Evolutionary conservation across 352 stramenopile genomes (phyloP), one percentile per base, ranked within the genome.

Genomic region (Globisporangium paroecandrum): DNA sequence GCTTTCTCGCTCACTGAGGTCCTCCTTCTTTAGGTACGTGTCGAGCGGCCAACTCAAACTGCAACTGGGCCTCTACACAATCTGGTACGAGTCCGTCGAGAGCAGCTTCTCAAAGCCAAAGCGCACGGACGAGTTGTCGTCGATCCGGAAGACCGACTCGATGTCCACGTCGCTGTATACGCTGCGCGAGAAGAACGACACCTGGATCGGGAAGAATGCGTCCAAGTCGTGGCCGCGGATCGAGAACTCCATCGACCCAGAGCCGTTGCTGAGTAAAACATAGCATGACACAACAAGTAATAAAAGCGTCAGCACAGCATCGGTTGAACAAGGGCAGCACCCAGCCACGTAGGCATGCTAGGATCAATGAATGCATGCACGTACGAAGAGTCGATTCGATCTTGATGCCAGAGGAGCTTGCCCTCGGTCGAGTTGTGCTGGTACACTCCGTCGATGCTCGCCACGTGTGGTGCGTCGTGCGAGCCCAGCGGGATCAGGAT

Each of bases 71-170:
- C n/a, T 92, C 82, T 94, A 96, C 76, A 92, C 83, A 77, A 96
- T 91, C 68, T 93, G 83, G 75, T 96, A 96, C 73, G 82, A 82
- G 62, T 96, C 86, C 56, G 88, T 93, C 62, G 86, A 94, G 53
- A 96, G 78, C 64, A 96, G 73, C 71, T 96, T 94, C 70, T 96
- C 88, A 74, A 90, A 94, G 58, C 88, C 86, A 71, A 91, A 96
- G 67, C 78, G 72, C 64, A 96, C 74, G 1, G 85, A 78, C 54
- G 84, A 82, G 58, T 87, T 75, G 75, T 96, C 88, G 58, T 85
- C 82, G 15, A 89, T 78, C 68, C 83, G 89, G 55, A 83, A 76
- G 56, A 94, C 88, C 20, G 85, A 74, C 65, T 93, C 83, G 58
- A 96, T 83, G 62, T 91, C 74, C 54, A 93, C 78, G 62, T 94